These are phyloP conservation scores for Cubamyces lactineus DNA, from an alignment of 768 basidiomycete species.

Conservation along the genomic window DNA sequence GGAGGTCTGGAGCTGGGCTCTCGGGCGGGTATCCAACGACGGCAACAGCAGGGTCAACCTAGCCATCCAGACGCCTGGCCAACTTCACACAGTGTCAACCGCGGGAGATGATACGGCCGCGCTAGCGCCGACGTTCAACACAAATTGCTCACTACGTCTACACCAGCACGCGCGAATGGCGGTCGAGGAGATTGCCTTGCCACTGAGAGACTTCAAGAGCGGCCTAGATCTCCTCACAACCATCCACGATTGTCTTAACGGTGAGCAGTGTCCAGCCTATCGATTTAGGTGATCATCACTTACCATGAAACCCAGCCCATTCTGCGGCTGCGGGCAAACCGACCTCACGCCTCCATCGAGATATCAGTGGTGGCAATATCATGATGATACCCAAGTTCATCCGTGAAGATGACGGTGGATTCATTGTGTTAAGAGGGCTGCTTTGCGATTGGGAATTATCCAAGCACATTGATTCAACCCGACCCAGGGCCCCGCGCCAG, in stretches of 20 bases:
- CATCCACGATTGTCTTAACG: neutral
- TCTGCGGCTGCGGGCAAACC: neutral
- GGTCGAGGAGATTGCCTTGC: constrained; percentile 4
- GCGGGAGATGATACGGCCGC: too few relatives aligned
- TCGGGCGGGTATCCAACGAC: too few relatives aligned
- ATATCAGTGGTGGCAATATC: constrained; percentile 15
- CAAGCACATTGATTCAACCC: neutral
- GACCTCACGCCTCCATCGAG: constrained; percentile 6
- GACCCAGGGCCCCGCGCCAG: neutral
- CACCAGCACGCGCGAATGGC: constrained; percentile 13
- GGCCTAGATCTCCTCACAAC: neutral
- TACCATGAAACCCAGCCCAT: neutral
- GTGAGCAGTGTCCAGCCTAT: neutral
- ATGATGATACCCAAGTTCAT: neutral
- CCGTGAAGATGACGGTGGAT: neutral
- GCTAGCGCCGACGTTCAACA: too few relatives aligned
- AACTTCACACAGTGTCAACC: too few relatives aligned
- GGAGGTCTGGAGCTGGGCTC: neutral
- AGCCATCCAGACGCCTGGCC: too few relatives aligned
- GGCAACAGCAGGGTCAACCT: too few relatives aligned
- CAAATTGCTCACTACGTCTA: neutral
- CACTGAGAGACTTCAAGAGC: neutral
- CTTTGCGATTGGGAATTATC: constrained; percentile 15
- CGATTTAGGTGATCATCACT: neutral
- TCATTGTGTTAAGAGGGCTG: neutral